Conservation (phyloP, 164 flowering plant genomes). For the Chimonanthus salicifolius region DNA sequence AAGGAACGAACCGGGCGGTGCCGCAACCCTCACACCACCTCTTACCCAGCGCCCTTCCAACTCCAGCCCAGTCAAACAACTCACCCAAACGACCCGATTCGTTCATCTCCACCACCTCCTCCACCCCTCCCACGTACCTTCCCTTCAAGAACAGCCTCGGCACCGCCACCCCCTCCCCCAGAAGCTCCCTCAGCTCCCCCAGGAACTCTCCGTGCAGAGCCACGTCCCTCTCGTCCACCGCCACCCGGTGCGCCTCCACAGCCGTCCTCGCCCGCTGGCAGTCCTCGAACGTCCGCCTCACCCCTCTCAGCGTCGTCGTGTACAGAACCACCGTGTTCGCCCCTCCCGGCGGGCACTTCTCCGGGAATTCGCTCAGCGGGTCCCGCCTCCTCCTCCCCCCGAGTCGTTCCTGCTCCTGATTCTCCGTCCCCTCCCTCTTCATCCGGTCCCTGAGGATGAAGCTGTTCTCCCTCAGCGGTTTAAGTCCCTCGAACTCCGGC, state of each 20-base stretch:
- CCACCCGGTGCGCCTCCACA: constrained; percentile 56
- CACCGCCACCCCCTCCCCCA: constrained; percentile 47
- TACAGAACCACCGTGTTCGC: constrained; percentile 60
- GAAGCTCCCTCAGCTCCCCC: constrained; percentile 50
- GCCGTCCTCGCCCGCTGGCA: constrained; percentile 45
- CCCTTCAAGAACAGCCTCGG: constrained; percentile 91
- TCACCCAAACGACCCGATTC: constrained; percentile 61
- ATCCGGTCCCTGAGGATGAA: constrained; percentile 56
- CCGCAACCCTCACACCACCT: constrained; percentile 83
- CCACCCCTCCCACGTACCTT: constrained; percentile 81
- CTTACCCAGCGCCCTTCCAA: constrained; percentile 54
- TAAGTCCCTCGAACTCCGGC: constrained; percentile 10
- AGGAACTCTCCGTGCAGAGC: constrained; percentile 61
- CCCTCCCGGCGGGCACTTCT: constrained; percentile 81
- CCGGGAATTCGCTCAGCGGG: constrained; percentile 66
- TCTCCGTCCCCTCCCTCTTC: constrained; percentile 51
- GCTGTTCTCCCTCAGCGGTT: constrained; percentile 52
- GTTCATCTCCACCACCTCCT: constrained; percentile 64
- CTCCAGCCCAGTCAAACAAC: constrained; percentile 42
- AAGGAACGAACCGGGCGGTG: constrained; percentile 79
- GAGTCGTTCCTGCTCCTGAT: constrained; percentile 3
- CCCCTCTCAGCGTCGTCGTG: constrained; percentile 87
- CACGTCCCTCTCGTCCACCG: constrained; percentile 83
- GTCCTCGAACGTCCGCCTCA: constrained; percentile 77
- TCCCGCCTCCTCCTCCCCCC: constrained; percentile 25